These are phyloP conservation scores for Colletotrichum musicola DNA, from an alignment of 2,329 filamentous ascomycete genomes.

Conservation along the genomic window DNA sequence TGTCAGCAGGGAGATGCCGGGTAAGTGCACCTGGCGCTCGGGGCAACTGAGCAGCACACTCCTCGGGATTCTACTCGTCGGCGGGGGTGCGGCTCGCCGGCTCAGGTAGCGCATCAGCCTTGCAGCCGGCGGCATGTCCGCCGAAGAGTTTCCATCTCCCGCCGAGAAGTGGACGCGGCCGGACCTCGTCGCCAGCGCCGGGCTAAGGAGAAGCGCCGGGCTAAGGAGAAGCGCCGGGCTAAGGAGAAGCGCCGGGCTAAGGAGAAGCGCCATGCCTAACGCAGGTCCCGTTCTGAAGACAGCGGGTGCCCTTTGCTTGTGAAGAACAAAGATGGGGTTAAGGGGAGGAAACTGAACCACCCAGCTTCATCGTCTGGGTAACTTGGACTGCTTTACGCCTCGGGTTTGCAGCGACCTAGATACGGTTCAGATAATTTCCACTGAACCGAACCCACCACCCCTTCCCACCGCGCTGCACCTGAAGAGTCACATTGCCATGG, in stretches of 20 bases:
- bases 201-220: not conserved
- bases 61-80: constrained; percentile 3
- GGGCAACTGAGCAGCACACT: constrained; percentile 5
- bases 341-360: not conserved
- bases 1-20: not conserved
- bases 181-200: not conserved
- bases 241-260: not conserved
- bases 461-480: not conserved
- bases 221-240: not conserved
- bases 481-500: not conserved
- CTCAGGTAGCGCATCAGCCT: constrained; percentile 7
- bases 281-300: too few relatives aligned
- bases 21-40: not conserved
- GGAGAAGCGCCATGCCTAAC: not conserved
- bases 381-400: not conserved
- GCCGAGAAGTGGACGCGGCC: not conserved
- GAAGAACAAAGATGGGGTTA: not conserved
- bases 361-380: too few relatives aligned
- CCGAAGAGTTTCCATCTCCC: constrained; percentile 4
- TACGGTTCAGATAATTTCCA: not conserved
- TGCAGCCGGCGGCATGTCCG: constrained; percentile 11
- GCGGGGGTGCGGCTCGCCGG: not conserved
- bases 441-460: not conserved
- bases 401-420: not conserved
- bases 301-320: not conserved